Evolutionary conservation across 2,329 filamentous ascomycete genomes (phyloP), one percentile per base, ranked within the genome.

Genomic region (Sporothrix variecibatus): DNA sequence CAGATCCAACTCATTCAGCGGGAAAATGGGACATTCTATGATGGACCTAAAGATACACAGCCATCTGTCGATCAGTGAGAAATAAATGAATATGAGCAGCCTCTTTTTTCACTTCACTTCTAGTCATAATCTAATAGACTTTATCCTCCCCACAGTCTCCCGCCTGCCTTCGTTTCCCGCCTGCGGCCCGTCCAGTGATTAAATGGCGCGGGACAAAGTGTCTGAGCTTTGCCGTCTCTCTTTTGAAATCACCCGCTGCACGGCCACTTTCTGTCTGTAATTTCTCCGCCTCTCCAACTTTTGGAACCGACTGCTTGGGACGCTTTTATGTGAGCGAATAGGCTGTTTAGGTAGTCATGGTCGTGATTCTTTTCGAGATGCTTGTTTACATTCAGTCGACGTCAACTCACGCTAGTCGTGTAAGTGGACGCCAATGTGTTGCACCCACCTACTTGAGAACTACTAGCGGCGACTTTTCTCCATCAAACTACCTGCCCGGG

Each of bases 181-280:
- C 38, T 17, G 65, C 65, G 43, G 65, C 43, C 62, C 65, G 43
- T 20, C 12, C 43, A 49, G 15, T 51, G 17, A 34, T 17, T 38
- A 38, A n/a, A 38, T 62, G 58, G n/a, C 58, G 58, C 58, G 58
- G 31, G 67, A 38, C 40, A 34, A 53, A n/a, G 46, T 38, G 28
- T 69, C 46, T 56, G 67, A 53, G 67, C 46, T 31, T 38, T 69
- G 46, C 67, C 67, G 46, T 49, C 40, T 68, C 28, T 65, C n/a
- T n/a, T n/a, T 28, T 17, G 6, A 31, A 9, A 58, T 49, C 15
- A 31, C 28, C 67, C 67, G 26, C 40, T 31, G 64, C 43, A 53
- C 46, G 28, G 46, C 20, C 26, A 53, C 9, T n/a, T 51, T 6
- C 38, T 46, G 26, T 46, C 8, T 1, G n/a, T 23, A 40, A 23